Conservation (phyloP, 1,284 basidiomycete genomes). For the Fomitiporia mediterranea region DNA sequence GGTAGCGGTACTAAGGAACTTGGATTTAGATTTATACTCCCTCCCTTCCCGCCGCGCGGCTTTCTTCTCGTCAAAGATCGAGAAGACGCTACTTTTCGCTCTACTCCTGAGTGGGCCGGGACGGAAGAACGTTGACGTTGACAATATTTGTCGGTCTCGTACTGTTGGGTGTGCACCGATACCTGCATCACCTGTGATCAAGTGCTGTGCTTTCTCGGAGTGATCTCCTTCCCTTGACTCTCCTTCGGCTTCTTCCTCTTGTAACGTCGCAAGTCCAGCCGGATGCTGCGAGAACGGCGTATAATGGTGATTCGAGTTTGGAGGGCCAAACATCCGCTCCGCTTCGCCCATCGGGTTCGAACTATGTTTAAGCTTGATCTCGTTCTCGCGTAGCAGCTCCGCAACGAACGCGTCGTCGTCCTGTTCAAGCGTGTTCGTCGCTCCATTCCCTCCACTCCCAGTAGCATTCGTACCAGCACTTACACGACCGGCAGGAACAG, state of each 20-base stretch:
- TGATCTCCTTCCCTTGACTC: neutral
- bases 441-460: too few relatives aligned
- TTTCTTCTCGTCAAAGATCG: slow-evolving; percentile 14
- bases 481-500: too few relatives aligned
- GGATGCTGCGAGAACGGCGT: slow-evolving; percentile 6
- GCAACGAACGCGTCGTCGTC: slow-evolving; percentile 12
- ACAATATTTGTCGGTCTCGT: neutral
- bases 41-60: slow-evolving; percentile 7
- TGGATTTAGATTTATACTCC: neutral
- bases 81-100: neutral
- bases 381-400: slow-evolving; percentile 6
- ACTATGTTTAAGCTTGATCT: slow-evolving; percentile 6
- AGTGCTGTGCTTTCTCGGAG: neutral
- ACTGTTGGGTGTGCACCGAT: neutral
- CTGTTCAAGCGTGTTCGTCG: too few relatives aligned
- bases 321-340: neutral
- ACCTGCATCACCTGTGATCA: neutral
- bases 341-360: slow-evolving; percentile 7
- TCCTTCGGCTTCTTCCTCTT: slow-evolving; percentile 5
- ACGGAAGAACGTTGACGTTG: neutral
- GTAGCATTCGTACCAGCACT: too few relatives aligned
- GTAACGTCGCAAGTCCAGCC: too few relatives aligned
- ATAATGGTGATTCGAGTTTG: neutral
- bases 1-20: neutral
- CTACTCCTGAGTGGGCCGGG: neutral